phyloP scores from a whole-genome alignment of 352 stramenopile species.

The Phytophthora boehmeriae region DNA sequence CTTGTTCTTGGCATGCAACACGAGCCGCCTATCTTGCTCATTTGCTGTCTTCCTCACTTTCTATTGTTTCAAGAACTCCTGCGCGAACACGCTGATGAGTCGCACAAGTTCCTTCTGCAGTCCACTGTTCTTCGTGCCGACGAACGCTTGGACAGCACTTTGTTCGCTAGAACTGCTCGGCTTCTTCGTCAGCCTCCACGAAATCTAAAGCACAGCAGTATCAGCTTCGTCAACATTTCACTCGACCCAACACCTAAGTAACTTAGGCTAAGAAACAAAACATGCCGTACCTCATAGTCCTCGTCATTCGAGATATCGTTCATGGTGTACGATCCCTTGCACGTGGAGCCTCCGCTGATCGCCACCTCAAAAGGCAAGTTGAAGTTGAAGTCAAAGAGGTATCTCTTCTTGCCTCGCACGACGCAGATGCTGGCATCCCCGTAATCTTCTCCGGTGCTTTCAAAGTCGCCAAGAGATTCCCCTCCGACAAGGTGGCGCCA shows the following conservation, averaged over 20 bases:
- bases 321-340: constrained; percentile 75
- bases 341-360: constrained; percentile 47
- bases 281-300: constrained; percentile 73
- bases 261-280: no score
- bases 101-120: constrained; percentile 73
- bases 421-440: constrained; percentile 90
- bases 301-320: constrained; percentile 90
- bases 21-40: constrained; percentile 9
- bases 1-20: constrained; percentile 20
- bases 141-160: constrained; percentile 56
- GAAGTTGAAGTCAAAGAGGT: constrained; percentile 89
- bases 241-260: background rate
- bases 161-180: constrained; percentile 44
- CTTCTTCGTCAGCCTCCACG: constrained; percentile 60
- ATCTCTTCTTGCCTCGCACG: constrained; percentile 88
- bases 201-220: constrained; percentile 46
- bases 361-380: constrained; percentile 74
- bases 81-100: constrained; percentile 60
- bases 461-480: constrained; percentile 50
- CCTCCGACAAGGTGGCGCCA: constrained; percentile 45
- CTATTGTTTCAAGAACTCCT: constrained; percentile 77
- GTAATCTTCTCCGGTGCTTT: constrained; percentile 72
- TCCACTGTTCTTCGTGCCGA: constrained; percentile 45
- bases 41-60: constrained; percentile 19
- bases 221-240: background rate